These are phyloP conservation scores for Boletales sp. DNA, from an alignment of 768 basidiomycete genomes.

Conservation along the genomic window DNA sequence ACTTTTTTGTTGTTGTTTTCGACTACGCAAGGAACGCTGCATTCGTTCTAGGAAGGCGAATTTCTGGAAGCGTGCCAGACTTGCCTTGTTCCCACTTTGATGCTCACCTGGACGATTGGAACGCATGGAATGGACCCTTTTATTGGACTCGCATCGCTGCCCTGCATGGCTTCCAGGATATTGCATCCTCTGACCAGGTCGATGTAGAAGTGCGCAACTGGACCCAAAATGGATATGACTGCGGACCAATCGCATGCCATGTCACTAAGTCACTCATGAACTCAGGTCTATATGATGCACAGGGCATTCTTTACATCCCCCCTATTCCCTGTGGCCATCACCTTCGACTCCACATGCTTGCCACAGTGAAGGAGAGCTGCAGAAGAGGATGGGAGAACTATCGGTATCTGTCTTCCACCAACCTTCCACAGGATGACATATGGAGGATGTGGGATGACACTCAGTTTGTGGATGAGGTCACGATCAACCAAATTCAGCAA, in stretches of 20 bases:
- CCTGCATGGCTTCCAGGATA: background rate
- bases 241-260: slow-evolving; percentile 4
- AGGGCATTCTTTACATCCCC: background rate
- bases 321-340: background rate
- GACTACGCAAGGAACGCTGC: too few species aligned
- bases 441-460: too few species aligned
- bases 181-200: background rate
- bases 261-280: slow-evolving; percentile 4
- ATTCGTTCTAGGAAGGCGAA: too few species aligned
- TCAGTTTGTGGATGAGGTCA: too few species aligned
- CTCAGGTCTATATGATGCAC: background rate
- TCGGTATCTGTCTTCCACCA: too few species aligned
- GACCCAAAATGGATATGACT: background rate
- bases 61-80: too few species aligned
- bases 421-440: too few species aligned
- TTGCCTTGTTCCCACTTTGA: too few species aligned
- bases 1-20: too few species aligned
- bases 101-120: background rate
- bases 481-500: too few species aligned
- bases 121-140: background rate
- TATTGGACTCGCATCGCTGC: background rate
- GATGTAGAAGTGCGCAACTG: background rate
- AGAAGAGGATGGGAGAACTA: too few species aligned
- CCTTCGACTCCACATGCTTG: background rate
- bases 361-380: too few species aligned